A percentile compares a stretch with the other conserved stretches of the same genome.
These are phyloP conservation scores for Nymphaea colorata DNA, from an alignment of 164 flowering plant genomes.

Conservation along the genomic window DNA sequence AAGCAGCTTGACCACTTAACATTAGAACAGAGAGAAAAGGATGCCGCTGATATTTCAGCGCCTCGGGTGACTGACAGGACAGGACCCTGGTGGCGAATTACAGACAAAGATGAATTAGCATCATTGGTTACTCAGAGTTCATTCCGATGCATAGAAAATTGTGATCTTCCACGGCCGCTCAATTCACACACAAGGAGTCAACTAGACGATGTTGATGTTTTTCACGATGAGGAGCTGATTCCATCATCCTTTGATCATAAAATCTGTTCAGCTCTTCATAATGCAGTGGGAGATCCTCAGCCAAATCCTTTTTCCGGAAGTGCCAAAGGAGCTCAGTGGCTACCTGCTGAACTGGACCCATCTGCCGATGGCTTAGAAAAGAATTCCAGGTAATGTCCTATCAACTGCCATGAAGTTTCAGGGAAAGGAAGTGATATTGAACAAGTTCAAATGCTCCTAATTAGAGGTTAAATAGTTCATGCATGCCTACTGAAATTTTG, in stretches of 20 bases:
- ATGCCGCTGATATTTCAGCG: constrained; percentile 18
- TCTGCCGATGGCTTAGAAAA: constrained; percentile 12
- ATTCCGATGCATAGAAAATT: constrained; percentile 29
- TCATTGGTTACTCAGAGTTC: constrained; percentile 39
- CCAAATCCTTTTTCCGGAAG: constrained; percentile 14
- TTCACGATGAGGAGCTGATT: constrained; percentile 8
- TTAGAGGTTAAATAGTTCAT: too few relatives aligned
- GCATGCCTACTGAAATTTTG: too few relatives aligned
- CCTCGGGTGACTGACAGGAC: constrained; percentile 27
- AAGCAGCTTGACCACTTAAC: constrained; percentile 12
- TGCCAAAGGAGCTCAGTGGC: constrained; percentile 8
- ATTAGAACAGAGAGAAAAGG: constrained; percentile 14
- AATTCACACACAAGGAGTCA: constrained; percentile 13
- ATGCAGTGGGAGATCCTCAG: constrained; percentile 4
- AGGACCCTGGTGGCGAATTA: constrained; percentile 42
- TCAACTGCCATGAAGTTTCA: neutral
- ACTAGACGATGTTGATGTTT: constrained; percentile 15
- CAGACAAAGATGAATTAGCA: constrained; percentile 40
- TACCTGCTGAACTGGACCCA: constrained; percentile 3
- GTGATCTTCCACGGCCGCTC: constrained; percentile 45
- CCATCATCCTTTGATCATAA: constrained; percentile 19
- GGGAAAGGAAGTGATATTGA: too few relatives aligned
- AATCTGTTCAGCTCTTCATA: constrained; percentile 2
- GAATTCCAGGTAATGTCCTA: constrained; percentile 27
- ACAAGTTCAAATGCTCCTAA: too few relatives aligned